phyloP scores from a whole-genome alignment of 1,139 yeast genomes.

The Zygosaccharomyces pseudobailii region DNA sequence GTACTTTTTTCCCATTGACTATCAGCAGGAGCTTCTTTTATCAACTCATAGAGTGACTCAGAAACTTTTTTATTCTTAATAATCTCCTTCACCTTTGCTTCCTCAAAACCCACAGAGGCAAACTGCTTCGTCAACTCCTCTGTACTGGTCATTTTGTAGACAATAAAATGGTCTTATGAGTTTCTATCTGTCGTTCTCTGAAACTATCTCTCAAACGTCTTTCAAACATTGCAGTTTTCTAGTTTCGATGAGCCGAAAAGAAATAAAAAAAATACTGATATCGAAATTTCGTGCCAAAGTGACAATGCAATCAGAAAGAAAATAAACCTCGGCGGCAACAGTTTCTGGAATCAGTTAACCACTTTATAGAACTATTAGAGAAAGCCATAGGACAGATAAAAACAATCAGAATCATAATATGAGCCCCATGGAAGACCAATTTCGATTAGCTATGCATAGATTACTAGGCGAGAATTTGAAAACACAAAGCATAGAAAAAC shows the following conservation, averaged over 20 bases:
- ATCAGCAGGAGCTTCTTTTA: conserved; percentile 39
- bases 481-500: neutral
- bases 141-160: conserved; percentile 29
- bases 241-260: neutral
- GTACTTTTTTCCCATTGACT: conserved; percentile 44
- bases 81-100: conserved; percentile 67
- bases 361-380: neutral
- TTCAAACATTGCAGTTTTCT: neutral
- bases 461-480: neutral
- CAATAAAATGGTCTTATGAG: neutral
- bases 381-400: neutral
- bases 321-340: conserved; percentile 2
- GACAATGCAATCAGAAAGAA: neutral
- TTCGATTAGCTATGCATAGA: no score
- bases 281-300: neutral
- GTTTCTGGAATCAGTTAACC: neutral
- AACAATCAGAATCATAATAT: no score
- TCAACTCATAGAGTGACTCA: conserved; percentile 56
- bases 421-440: no score
- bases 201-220: neutral
- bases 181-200: neutral
- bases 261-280: neutral
- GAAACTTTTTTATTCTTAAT: conserved; percentile 82
- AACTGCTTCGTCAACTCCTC: conserved; percentile 47
- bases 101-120: conserved; percentile 62